phyloP scores from a whole-genome alignment of 345 rosid genomes.

The Gossypium rotundifolium region DNA sequence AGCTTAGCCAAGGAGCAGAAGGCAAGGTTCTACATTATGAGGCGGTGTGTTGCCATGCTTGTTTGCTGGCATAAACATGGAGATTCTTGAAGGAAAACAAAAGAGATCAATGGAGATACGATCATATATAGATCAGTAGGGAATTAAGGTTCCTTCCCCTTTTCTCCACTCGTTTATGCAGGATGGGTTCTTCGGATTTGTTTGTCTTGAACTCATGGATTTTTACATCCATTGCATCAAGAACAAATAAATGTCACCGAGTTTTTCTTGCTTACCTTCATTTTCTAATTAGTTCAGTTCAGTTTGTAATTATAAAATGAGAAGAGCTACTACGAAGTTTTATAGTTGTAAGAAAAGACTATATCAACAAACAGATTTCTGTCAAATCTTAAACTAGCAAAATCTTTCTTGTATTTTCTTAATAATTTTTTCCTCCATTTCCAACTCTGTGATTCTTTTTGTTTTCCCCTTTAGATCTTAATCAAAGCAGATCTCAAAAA shows the following conservation, averaged over 20 bases:
- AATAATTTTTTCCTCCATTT: background rate
- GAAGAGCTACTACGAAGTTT: conserved; percentile 26
- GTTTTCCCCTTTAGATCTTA: background rate
- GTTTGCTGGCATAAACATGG: conserved; percentile 98
- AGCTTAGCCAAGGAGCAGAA: conserved; percentile 93
- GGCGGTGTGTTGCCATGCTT: conserved; percentile 97
- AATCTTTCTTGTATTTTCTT: background rate
- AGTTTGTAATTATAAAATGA: conserved; percentile 24
- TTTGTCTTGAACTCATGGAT: conserved; percentile 15
- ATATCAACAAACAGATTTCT: conserved; percentile 13
- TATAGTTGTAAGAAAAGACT: conserved; percentile 36
- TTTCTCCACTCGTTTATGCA: conserved; percentile 5
- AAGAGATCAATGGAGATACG: background rate
- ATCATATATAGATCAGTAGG: conserved; percentile 7
- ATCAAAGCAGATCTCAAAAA: conserved; percentile 35
- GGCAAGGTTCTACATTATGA: conserved; percentile 93
- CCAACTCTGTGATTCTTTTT: background rate
- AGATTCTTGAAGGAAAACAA: conserved; percentile 40
- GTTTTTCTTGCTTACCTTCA: conserved; percentile 7
- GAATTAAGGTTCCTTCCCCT: background rate
- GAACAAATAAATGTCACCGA: conserved; percentile 9
- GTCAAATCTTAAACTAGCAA: conserved; percentile 2
- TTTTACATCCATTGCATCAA: conserved; percentile 16
- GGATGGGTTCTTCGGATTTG: conserved; percentile 20
- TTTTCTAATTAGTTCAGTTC: conserved; percentile 6